Base-by-base conservation (phyloP, 2,329 filamentous ascomycete species). In the Penicillium sp. region DNA sequence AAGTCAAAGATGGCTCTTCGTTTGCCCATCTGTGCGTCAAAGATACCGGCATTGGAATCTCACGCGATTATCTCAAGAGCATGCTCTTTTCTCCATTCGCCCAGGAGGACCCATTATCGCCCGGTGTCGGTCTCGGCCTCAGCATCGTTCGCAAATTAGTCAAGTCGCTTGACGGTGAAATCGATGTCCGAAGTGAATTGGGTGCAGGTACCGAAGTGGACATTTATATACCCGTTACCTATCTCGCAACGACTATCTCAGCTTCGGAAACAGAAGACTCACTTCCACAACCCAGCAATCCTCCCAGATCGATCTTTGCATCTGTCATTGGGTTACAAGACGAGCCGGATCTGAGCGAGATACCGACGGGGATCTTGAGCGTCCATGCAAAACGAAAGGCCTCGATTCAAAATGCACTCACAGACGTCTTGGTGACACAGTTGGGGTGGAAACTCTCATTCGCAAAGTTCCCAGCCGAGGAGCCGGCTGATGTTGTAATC, bases 11-110 rank as follows among this genome's bases (percentile, higher is more conserved):
- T 13, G 42, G 48, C 0, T 47, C 57, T 1, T 15, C 15, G 6
- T 33, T 63, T 18, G 64, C 66, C 1, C 60, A 68, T 31, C 58
- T 81, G 0, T 78, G 73, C 0, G 76, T 89, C 1, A 74, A 72
- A 0, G 86, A 89, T 55, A 85, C 85, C 0, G 86, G 86, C 1
- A 76, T 76, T 23, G 86, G 86, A 0, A 89, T 89, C 16, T 76
- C 77, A 0, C 69, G 78, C 0, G 79, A 85, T 1, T 89, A 82
- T 57, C 70, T 87, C 1, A 72, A 76, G 23, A 76, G 81, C n/a
- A 76, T 77, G 6, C 66, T 87, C 0, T 88, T 85, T 61, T 78
- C 77, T 0, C 82, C 85, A 0, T 88, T 88, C 54, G 70, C 77
- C 0, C 85, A 88, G 56, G 86, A 88, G 60, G 77, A 85, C 33